Evolutionary conservation across 805 yeast species (phyloP), one percentile per base, ranked within the genome.

Genomic region (Jamesozyma lodderae): DNA sequence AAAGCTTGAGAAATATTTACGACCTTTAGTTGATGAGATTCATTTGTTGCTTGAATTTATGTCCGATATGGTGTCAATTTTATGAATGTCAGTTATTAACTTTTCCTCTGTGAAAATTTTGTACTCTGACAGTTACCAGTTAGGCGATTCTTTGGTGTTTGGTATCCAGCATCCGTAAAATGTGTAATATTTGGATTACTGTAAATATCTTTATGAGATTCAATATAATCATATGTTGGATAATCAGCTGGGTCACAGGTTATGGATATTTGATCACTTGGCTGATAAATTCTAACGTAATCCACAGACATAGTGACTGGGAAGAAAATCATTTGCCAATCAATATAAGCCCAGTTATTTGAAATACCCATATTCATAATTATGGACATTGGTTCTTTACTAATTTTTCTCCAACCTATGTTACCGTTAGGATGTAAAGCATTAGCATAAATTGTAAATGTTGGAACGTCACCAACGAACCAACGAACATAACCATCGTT

Each of bases 331-430:
- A 77, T 67, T 31, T 77, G 75, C 96, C 96, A 90, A 63, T 87
- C 90, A 44, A 90, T 90, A 60, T 83, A 85, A 6, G 92, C 84
- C 97, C 97, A 90, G 43, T 77, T 81, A 52, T 79, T 81, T 13
- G 96, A 88, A 37, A 90, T 66, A 69, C 95, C 98, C 64, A 90
- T 63, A 60, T 90, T 90, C 69, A 90, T 54, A 47, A 90, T 64
- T 43, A 90, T 72, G 2, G 94, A 72, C 96, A 90, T 87, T 46
- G 97, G 97, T 57, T 90, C 98, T 57, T 81, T 80, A 17, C 92
- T 70, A 21, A 90, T 73, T 46, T 73, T 63, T 61, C 97, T 77
- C 81, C 81, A 77, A 29, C 76, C 92, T 47, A 90, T 65, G 59
- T 90, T 90, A 48, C 98, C 97, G 59, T 83, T 83, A 26, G 96